Base-by-base conservation (phyloP, 192 early-diverging fungal species). In the Linnemannia hyalina region DNA sequence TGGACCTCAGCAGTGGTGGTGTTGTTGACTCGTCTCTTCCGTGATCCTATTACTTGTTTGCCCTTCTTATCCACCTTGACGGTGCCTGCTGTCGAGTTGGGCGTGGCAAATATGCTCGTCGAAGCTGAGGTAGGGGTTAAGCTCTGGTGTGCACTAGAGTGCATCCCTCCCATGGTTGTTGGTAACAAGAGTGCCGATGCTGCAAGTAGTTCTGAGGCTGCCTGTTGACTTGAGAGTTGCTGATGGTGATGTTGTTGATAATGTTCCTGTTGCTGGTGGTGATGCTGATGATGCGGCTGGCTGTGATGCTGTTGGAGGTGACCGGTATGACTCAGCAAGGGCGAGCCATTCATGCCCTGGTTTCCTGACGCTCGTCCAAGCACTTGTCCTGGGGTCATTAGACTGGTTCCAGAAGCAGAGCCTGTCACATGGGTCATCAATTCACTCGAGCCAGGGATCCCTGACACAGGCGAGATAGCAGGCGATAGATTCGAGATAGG, bases 171-270 rank as follows among this genome's bases (percentile, higher is more conserved):
- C 23, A 65, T 52, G 40, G 72, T 74, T 15, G 79, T 73, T 29
- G 73, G 73, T 35, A 81, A 47, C 74, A 81, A 42, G 4, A 81
- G 60, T 20, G 73, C 49, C 1, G 80, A 72, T 23, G 72, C 68
- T 2, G 80, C 74, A 75, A 81, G 68, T 16, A 81, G 60, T 10
- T 81, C 80, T 1, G 80, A 75, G 7, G 74, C 41, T 26, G 80
- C 54, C 32, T 73, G 74, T 54, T 78, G 35, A 41, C 40, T 22
- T 16, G 40, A n/a, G 75, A 76, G 70, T 4, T 60, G 68, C 36
- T 79, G 70, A 54, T 63, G 63, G 23, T 68, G 63, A 22, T 70
- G 71, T 36, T 73, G 72, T 18, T 55, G 57, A 36, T 41, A 29
- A 77, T 42, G 75, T 4, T 77, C 69, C 44, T 41, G 26, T 29